Conservation (phyloP, 176 grass and related monocot species). For the Pharus latifolius region DNA sequence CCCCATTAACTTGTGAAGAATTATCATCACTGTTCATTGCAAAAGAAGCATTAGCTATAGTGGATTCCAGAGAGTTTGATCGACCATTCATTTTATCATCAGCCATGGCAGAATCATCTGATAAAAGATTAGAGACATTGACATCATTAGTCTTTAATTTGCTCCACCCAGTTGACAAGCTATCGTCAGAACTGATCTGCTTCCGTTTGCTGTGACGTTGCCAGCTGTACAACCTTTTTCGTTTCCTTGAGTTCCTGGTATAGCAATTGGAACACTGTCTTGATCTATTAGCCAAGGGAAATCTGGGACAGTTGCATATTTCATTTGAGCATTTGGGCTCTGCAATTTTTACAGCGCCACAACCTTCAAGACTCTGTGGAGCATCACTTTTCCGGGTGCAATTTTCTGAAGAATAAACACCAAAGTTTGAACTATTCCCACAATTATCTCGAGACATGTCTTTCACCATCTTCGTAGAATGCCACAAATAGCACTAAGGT, state of each 20-base stretch:
- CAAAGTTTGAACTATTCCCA: neutral
- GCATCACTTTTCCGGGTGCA: conserved; percentile 2
- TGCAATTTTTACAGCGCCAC: neutral
- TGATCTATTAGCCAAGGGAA: neutral
- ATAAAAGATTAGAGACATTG: neutral
- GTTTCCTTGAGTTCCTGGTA: conserved; percentile 18
- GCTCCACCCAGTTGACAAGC: neutral
- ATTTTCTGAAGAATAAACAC: neutral
- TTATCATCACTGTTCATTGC: neutral
- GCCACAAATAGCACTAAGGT: neutral
- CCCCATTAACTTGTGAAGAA: conserved; percentile 3
- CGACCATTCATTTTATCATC: conserved; percentile 2
- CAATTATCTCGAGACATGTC: neutral
- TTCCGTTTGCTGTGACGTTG: conserved; percentile 28
- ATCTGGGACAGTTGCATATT: neutral
- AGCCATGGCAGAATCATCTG: neutral
- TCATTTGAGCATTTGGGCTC: neutral
- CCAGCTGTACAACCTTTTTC: conserved; percentile 42
- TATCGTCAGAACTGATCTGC: conserved; percentile 7
- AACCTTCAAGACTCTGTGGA: conserved; percentile 10
- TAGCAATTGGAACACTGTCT: neutral
- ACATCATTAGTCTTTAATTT: neutral
- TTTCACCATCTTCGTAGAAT: neutral
- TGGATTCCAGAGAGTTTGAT: neutral
- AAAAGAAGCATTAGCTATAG: neutral